These are phyloP conservation scores for Suillus subluteus DNA, from an alignment of 768 basidiomycete genomes.

Conservation along the genomic window DNA sequence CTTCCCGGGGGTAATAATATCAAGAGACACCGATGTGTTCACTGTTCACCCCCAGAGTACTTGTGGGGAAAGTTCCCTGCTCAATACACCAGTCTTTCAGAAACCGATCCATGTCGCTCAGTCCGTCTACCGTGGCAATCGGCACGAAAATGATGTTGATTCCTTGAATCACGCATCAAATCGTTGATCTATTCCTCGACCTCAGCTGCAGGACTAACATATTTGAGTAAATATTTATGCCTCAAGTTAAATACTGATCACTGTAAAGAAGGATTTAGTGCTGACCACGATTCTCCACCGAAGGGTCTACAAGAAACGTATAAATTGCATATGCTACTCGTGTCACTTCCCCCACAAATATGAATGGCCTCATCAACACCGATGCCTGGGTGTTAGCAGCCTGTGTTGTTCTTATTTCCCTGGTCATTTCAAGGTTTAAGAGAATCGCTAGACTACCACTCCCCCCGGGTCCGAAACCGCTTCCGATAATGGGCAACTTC, in stretches of 20 bases:
- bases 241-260: neutral
- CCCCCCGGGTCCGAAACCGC: slow-evolving; percentile 36
- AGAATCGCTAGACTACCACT: slow-evolving; percentile 15
- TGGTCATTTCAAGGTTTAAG: neutral
- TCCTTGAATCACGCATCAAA: neutral
- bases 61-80: neutral
- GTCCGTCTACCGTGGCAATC: neutral
- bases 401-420: neutral
- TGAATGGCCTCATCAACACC: neutral
- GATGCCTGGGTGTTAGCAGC: neutral
- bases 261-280: neutral
- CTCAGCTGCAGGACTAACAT: neutral
- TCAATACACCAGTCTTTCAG: neutral
- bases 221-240: neutral
- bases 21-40: neutral
- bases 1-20: too few relatives aligned
- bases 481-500: slow-evolving; percentile 34
- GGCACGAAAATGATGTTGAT: neutral
- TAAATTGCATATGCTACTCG: neutral
- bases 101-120: neutral
- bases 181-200: slow-evolving; percentile 1
- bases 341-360: neutral
- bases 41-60: neutral
- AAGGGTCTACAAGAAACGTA: neutral
- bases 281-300: neutral